These are phyloP conservation scores for Cladorrhinum samala DNA, from an alignment of 495 filamentous ascomycete species.

Conservation along the genomic window DNA sequence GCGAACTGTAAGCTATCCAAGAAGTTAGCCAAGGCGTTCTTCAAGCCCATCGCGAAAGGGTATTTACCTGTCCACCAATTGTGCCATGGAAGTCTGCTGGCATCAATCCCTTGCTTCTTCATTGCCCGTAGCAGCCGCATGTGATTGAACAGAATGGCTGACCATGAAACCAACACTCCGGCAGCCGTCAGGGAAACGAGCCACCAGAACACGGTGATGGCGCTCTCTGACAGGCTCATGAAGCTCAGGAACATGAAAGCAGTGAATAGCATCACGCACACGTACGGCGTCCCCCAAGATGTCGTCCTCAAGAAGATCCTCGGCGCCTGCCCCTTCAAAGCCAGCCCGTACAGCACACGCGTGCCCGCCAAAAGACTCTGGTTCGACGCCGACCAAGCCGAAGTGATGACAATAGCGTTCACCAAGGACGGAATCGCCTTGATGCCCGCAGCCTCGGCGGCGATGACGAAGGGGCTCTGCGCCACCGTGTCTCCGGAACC, in stretches of 20 bases:
- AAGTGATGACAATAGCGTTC: constrained; percentile 64
- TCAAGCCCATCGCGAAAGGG: not conserved
- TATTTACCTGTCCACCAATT: constrained; percentile 38
- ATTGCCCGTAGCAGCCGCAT: constrained; percentile 39
- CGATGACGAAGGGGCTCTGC: constrained; percentile 68
- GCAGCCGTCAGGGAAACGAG: constrained; percentile 51
- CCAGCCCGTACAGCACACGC: constrained; percentile 56
- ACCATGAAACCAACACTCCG: constrained; percentile 52
- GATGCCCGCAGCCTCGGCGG: constrained; percentile 60
- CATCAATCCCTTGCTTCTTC: constrained; percentile 35
- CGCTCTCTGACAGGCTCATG: constrained; percentile 51
- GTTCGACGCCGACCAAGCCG: constrained; percentile 65
- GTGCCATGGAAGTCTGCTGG: constrained; percentile 37
- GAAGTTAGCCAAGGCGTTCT: not conserved
- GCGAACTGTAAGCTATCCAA: constrained; percentile 29
- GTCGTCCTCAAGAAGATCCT: constrained; percentile 52
- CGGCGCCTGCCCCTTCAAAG: constrained; percentile 54
- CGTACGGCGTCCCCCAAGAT: constrained; percentile 55
- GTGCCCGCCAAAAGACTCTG: constrained; percentile 57
- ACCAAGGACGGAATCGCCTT: constrained; percentile 56
- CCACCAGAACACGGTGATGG: constrained; percentile 57
- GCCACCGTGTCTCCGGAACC: constrained; percentile 42
- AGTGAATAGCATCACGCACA: constrained; percentile 47
- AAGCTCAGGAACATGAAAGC: constrained; percentile 53
- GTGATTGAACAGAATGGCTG: constrained; percentile 40